These are phyloP conservation scores for Backusella macrospora DNA, from an alignment of 192 early-diverging fungal genomes.

Conservation along the genomic window DNA sequence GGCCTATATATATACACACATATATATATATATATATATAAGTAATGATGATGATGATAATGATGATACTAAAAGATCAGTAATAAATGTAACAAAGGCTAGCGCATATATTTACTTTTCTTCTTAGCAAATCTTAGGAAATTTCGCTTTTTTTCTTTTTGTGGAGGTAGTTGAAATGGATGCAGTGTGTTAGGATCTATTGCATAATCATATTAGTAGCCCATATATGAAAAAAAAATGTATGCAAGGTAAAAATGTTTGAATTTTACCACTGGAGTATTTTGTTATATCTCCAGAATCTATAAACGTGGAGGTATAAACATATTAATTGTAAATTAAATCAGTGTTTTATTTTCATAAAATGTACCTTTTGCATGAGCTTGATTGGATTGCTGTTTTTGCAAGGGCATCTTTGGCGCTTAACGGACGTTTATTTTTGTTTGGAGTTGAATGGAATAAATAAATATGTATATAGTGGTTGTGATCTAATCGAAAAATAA, in stretches of 20 bases:
- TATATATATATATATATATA: background rate
- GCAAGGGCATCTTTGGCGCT: background rate
- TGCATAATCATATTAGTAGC: background rate
- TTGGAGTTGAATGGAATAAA: background rate
- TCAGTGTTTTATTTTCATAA: background rate
- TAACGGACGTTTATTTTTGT: background rate
- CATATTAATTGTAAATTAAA: background rate
- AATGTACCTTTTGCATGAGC: background rate
- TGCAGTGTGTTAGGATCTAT: constrained; percentile 6
- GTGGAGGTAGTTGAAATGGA: constrained; percentile 14
- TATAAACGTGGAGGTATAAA: background rate
- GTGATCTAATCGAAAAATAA: background rate
- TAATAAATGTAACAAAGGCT: background rate
- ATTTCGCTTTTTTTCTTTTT: constrained; percentile 29
- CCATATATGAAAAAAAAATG: background rate
- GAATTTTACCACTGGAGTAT: background rate
- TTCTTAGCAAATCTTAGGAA: constrained; percentile 33
- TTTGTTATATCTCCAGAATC: background rate
- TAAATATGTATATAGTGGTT: background rate
- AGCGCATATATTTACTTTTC: constrained; percentile 28
- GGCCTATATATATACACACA: constrained; percentile 20
- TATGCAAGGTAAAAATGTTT: background rate
- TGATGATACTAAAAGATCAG: background rate
- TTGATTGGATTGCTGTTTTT: background rate
- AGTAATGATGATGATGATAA: too few species aligned